Conservation (phyloP, 2,329 filamentous ascomycete genomes). For the Aspergillus uvarum region DNA sequence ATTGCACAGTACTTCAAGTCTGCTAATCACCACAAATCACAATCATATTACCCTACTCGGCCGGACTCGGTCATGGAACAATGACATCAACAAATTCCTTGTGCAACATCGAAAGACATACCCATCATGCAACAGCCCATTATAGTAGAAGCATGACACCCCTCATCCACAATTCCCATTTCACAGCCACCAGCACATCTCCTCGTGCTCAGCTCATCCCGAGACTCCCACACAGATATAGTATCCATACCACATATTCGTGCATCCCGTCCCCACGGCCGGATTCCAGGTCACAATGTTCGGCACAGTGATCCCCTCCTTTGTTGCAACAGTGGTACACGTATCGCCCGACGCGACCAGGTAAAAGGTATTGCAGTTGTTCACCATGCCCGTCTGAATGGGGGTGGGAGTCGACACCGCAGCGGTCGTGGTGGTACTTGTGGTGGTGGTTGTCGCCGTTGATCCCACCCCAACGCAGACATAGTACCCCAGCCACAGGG, state of each 20-base stretch:
- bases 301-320: background rate
- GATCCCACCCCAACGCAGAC: conserved; percentile 12
- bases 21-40: too few relatives aligned
- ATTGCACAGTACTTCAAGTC: too few relatives aligned
- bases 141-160: background rate
- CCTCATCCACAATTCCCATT: background rate
- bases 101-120: background rate
- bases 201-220: background rate
- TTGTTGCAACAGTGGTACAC: conserved; percentile 6
- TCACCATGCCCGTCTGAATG: conserved; percentile 1
- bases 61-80: background rate
- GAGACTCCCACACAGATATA: conserved; percentile 2
- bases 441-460: background rate
- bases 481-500: conserved; percentile 16
- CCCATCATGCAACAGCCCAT: background rate
- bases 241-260: conserved; percentile 1
- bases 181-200: background rate
- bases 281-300: conserved; percentile 3
- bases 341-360: conserved; percentile 1
- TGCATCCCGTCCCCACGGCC: background rate
- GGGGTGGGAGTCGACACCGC: background rate
- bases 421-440: background rate
- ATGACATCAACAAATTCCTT: background rate
- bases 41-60: background rate
- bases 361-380: conserved; percentile 1